phyloP scores from a whole-genome alignment of 2,329 filamentous ascomycete genomes.

The Microsporum ferrugineum region DNA sequence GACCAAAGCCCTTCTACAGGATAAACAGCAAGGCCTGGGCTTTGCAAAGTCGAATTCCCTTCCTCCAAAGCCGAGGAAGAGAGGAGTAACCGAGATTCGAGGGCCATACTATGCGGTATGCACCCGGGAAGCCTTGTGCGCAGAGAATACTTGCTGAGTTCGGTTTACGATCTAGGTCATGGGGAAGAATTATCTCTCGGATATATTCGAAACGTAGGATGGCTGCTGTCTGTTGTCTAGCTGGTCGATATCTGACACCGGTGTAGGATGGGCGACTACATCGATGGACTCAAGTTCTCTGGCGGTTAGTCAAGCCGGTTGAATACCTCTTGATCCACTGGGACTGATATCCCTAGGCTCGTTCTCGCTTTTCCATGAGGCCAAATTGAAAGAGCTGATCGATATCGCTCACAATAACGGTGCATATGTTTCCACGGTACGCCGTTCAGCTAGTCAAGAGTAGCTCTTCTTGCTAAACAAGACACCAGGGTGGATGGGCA shows the following conservation, averaged over 20 bases:
- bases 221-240: background rate
- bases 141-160: background rate
- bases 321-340: background rate
- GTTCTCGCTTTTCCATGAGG: conserved; percentile 42
- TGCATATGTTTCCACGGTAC: conserved; percentile 44
- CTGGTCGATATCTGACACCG: background rate
- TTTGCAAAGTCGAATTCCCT: conserved; percentile 41
- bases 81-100: conserved; percentile 45
- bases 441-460: background rate
- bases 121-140: too few relatives aligned
- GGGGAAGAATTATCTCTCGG: conserved; percentile 42
- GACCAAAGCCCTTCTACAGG: conserved; percentile 34
- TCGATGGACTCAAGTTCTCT: conserved; percentile 47
- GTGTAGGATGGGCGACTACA: conserved; percentile 41
- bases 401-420: conserved; percentile 40
- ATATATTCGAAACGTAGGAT: conserved; percentile 42
- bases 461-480: background rate
- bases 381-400: conserved; percentile 36
- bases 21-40: conserved; percentile 40
- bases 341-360: conserved; percentile 24
- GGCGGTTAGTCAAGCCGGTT: conserved; percentile 26
- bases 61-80: conserved; percentile 39
- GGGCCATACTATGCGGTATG: conserved; percentile 44
- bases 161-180: conserved; percentile 27
- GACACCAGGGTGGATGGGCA: conserved; percentile 40